Conservation (phyloP, 1,284 basidiomycete species). For the Exobasidium rhododendri region DNA sequence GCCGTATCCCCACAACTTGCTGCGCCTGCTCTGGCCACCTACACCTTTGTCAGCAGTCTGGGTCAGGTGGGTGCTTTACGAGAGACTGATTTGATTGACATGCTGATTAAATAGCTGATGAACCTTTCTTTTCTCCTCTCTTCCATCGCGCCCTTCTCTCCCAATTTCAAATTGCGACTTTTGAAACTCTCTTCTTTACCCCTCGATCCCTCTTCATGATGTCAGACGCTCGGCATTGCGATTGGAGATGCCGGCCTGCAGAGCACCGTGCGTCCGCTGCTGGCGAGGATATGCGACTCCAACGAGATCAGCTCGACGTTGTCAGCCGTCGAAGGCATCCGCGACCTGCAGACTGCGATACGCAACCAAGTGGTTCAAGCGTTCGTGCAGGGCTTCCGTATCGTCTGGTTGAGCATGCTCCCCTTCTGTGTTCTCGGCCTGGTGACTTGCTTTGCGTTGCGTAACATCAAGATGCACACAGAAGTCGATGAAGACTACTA, state of each 20-base stretch:
- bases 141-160: too few species aligned
- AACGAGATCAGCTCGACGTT: background rate
- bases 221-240: conserved; percentile 32
- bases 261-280: conserved; percentile 10
- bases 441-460: background rate
- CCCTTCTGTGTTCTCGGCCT: background rate
- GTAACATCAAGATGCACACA: background rate
- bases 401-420: background rate
- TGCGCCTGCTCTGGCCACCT: conserved; percentile 19
- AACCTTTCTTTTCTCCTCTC: too few species aligned
- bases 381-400: background rate
- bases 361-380: background rate
- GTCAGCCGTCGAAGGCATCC: background rate
- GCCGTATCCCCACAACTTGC: conserved; percentile 20
- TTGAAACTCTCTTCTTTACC: too few species aligned
- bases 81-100: conserved; percentile 7
- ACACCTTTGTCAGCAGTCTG: conserved; percentile 13
- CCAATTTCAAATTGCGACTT: too few species aligned
- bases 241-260: conserved; percentile 29
- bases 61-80: background rate
- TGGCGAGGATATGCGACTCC: background rate
- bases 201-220: conserved; percentile 27
- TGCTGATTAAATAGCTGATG: too few species aligned
- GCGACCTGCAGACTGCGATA: background rate
- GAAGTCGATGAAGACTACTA: background rate